Base-by-base conservation (phyloP, 2,329 filamentous ascomycete species). In the Penicillium griseofulvum region DNA sequence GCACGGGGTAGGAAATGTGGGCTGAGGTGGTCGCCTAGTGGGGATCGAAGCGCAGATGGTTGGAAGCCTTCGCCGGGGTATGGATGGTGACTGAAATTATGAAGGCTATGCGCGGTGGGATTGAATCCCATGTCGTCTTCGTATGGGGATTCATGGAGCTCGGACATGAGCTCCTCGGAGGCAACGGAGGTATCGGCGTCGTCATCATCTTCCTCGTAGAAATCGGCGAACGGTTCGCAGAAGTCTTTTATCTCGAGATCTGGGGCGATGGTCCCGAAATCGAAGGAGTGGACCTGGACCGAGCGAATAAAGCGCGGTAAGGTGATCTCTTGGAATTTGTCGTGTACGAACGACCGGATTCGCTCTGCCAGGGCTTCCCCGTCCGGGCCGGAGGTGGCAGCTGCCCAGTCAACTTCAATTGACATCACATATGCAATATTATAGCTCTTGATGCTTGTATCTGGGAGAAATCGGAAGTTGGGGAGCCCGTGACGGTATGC, bases 261-360 rank as follows among this genome's bases (percentile, higher is more conserved):
- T 1, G 94, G 94, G 37, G 89, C 81, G 47, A 93, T 86, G 28
- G 81, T 85, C 45, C 94, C 94, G 72, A 99, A 97, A 61, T 93
- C 87, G 75, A 99, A 99, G 58, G 90, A 87, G 72, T 97, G 92
- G 38, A 97, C 92, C 52, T 91, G 88, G 65, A 99, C 94, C 26
- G 91, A 94, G 69, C 94, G 92, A 76, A 99, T 97, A 81, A 99
- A 97, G 68, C 91, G 89, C 56, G 94, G 94, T 44, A 99, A 83
- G 26, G 88, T 84, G 60, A 97, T 87, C 58, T 91, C 86, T 76
- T 99, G 94, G 76, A 99, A 99, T 69, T 92, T 94, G 71, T 91
- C 88, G 76, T 99, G 91, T 66, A 99, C 89, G 76, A 99, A 99
- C 67, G 87, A 86, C 62, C 93, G 89, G 74, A 99, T 96, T 60